Evolutionary conservation across 2,329 filamentous ascomycete species (phyloP).

Genomic region (Colletotrichum karsti): DNA sequence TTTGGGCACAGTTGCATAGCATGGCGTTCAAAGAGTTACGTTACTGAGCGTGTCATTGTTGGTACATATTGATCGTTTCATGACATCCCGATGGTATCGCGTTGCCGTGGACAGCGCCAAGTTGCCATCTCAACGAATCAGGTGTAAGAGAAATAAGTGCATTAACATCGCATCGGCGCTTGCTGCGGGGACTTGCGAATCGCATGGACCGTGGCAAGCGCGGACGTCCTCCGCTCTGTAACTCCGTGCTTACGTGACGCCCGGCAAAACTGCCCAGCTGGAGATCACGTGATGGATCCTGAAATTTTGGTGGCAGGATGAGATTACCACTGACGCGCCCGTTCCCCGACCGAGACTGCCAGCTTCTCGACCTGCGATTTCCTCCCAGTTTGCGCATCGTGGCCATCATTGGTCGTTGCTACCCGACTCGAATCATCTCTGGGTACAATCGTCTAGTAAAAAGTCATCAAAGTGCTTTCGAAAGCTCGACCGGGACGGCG

Average conservation of each 20-base stretch:
- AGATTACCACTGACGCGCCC: conserved; percentile 19
- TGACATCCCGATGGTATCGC: not conserved
- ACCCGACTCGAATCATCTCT: conserved; percentile 15
- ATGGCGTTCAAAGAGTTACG: conserved; percentile 33
- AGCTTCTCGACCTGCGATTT: conserved; percentile 24
- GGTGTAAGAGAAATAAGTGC: not conserved
- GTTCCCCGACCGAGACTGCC: conserved; percentile 10
- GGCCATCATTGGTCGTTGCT: conserved; percentile 29
- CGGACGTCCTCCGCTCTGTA: not conserved
- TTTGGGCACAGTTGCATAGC: conserved; percentile 32
- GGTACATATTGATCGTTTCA: no score
- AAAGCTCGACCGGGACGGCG: conserved; percentile 7
- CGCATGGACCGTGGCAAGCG: not conserved
- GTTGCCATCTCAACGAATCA: not conserved
- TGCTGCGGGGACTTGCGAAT: not conserved
- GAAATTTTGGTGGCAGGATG: conserved; percentile 15
- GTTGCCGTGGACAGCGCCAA: not conserved
- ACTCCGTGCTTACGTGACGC: conserved; percentile 21
- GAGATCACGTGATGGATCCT: not conserved
- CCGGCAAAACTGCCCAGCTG: not conserved
- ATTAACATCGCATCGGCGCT: not conserved
- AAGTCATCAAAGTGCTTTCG: not conserved
- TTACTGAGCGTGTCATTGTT: no score
- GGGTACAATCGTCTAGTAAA: conserved; percentile 1
- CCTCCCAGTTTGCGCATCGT: conserved; percentile 25